phyloP scores from a whole-genome alignment of 2,329 filamentous ascomycete species.

The Dryadomyces quercus-mongolicae region DNA sequence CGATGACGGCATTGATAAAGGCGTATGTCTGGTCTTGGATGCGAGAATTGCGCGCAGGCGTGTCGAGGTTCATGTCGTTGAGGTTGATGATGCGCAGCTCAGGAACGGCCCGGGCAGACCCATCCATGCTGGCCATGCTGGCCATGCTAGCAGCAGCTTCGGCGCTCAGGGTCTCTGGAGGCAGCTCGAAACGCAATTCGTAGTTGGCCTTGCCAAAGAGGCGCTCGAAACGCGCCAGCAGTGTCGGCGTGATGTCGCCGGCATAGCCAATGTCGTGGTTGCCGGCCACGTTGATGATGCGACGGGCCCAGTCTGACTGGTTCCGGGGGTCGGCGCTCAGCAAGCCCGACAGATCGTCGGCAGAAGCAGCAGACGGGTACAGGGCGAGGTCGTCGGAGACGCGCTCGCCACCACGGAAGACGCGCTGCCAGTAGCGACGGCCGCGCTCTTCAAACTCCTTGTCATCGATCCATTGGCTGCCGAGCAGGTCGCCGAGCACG shows the following conservation, averaged over 20 bases:
- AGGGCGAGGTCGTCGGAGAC: slow-evolving; percentile 45
- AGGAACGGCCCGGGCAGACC: slow-evolving; percentile 41
- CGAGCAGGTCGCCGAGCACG: slow-evolving; percentile 81
- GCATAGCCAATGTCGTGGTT: slow-evolving; percentile 98
- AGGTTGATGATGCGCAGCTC: slow-evolving; percentile 74
- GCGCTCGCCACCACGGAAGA: slow-evolving; percentile 57
- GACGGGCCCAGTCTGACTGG: slow-evolving; percentile 51
- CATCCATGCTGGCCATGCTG: too few relatives aligned
- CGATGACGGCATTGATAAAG: slow-evolving; percentile 62
- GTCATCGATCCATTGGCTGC: slow-evolving; percentile 88
- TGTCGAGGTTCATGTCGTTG: slow-evolving; percentile 90
- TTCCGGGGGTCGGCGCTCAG: slow-evolving; percentile 20
- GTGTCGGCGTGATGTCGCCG: slow-evolving; percentile 69
- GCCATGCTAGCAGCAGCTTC: slow-evolving; percentile 24
- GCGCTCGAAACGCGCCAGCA: slow-evolving; percentile 69
- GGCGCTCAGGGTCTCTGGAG: slow-evolving; percentile 25
- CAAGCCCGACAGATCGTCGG: slow-evolving; percentile 38
- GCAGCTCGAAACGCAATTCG: slow-evolving; percentile 63
- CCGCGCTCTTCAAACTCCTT: slow-evolving; percentile 68
- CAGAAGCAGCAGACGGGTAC: slow-evolving; percentile 32
- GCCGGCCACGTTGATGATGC: slow-evolving; percentile 80
- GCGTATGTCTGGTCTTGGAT: slow-evolving; percentile 67
- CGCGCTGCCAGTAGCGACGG: slow-evolving; percentile 65
- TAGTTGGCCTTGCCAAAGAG: slow-evolving; percentile 85
- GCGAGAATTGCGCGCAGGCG: slow-evolving; percentile 53